Evolutionary conservation across 1,284 basidiomycete species (phyloP), one percentile per base, ranked within the genome.

Genomic region (Mycena sp.): DNA sequence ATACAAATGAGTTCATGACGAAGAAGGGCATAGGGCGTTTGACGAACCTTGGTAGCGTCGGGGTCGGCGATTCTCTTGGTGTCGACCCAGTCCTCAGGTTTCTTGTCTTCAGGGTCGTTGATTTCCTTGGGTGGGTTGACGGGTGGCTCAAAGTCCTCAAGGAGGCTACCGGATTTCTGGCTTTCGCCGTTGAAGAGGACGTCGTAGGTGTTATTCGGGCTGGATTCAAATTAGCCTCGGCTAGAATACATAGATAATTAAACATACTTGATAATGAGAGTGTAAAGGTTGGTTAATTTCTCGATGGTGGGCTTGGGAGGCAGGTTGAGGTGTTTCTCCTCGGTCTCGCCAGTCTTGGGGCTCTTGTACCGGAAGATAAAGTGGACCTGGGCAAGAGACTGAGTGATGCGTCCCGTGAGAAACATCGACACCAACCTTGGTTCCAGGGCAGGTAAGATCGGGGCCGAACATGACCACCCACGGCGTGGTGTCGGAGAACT

Each of bases 331-430:
- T 99, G 98, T 82, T 99, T 99, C 89, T 99, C 98, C 81, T 99
- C 97, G 71, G 87, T 89, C 76, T 96, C 94, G 72, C 94, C 94
- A 49, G 92, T 94, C 69, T 91, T 83, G 43, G 96, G 96, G 85
- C 90, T 96, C 83, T 92, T 90, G 86, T 98, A 92, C 73, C 95
- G 93, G 93, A 98, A 97, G 81, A 98, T 98, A 80, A 98, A 98
- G 85, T 98, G 96, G 60, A 97, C 84, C 92, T 94, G 71, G 1
- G 28, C 46, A 25, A 21, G 41, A n/a, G 53, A 29, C 48, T 44
- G 21, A 30, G 7, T 29, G 19, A 51, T 23, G 48, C 17, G 29
- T 46, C 37, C 23, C 23, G 14, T 58, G 21, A 40, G n/a, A 6
- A 26, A 41, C 29, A 38, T 19, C 19, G 17, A n/a, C 30, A 71